Evolutionary conservation across 1,284 basidiomycete genomes (phyloP).

Genomic region (Uromyces viciae-fabae): DNA sequence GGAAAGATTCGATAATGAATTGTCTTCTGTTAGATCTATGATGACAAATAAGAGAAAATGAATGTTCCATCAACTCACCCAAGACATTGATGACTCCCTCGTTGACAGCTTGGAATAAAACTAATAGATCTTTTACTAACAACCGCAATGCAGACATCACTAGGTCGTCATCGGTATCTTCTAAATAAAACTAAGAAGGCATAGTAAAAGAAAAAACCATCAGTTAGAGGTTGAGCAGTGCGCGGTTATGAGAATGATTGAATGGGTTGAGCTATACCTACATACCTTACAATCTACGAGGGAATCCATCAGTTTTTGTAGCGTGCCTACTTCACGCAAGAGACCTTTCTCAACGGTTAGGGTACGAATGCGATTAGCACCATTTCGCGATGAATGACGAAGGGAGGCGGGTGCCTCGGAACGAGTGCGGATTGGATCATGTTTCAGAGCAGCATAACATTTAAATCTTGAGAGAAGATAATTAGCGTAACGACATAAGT

Average conservation of each 20-base stretch:
- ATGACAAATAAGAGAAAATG: background rate
- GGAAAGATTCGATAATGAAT: too few relatives aligned
- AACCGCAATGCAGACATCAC: constrained; percentile 83
- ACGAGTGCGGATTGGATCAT: constrained; percentile 81
- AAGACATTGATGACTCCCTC: constrained; percentile 97
- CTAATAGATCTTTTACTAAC: constrained; percentile 93
- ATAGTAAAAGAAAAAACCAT: background rate
- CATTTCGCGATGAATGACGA: constrained; percentile 47
- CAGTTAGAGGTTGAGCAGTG: constrained; percentile 17
- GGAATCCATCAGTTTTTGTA: constrained; percentile 82
- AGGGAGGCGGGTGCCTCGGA: constrained; percentile 21
- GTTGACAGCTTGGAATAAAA: constrained; percentile 93
- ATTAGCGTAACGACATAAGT: constrained; percentile 76
- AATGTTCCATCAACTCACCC: constrained; percentile 60
- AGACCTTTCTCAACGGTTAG: constrained; percentile 96
- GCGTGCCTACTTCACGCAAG: constrained; percentile 81
- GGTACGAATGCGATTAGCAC: constrained; percentile 66
- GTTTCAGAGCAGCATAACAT: constrained; percentile 84
- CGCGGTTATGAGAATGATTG: too few relatives aligned
- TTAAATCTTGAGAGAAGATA: constrained; percentile 86
- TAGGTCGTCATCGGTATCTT: constrained; percentile 80
- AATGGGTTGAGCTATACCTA: too few relatives aligned
- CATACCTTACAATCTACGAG: constrained; percentile 77
- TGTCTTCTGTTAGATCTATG: too few relatives aligned
- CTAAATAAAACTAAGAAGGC: constrained; percentile 74